Percentiles rank a stretch among this genome's conserved stretches.
phyloP scores from a whole-genome alignment of 306 rosid genomes.

The Alnus rubra region DNA sequence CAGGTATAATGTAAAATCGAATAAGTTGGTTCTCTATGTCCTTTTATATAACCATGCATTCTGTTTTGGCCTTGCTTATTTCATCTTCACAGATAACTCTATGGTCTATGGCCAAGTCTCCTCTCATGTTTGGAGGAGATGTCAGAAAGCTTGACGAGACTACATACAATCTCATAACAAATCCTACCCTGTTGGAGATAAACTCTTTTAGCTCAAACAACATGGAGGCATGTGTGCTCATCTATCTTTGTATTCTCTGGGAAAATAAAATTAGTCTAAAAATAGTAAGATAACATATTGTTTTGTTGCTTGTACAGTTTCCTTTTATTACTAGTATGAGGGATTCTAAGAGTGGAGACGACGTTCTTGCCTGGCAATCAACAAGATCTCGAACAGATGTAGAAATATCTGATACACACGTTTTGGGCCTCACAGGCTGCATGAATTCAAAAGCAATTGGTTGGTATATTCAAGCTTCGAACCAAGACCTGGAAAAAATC shows the following conservation, averaged over 20 bases:
- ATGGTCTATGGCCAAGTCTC: conserved; percentile 95
- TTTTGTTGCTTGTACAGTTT: conserved; percentile 58
- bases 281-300: conserved; percentile 8
- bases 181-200: conserved; percentile 77
- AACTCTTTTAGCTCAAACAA: conserved; percentile 71
- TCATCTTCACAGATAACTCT: conserved; percentile 67
- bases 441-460: conserved; percentile 61
- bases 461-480: conserved; percentile 60
- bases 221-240: conserved; percentile 65
- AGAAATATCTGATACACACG: conserved; percentile 33
- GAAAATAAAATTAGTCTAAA: conserved; percentile 13
- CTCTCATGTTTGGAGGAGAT: conserved; percentile 97
- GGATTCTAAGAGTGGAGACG: conserved; percentile 24
- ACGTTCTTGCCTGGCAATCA: conserved; percentile 26
- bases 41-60: conserved; percentile 12
- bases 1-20: conserved; percentile 53
- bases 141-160: conserved; percentile 59
- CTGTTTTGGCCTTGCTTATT: conserved; percentile 14
- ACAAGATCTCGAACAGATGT: conserved; percentile 35
- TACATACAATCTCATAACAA: conserved; percentile 56
- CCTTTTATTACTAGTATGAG: conserved; percentile 41
- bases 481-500: conserved; percentile 53
- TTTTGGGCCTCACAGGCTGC: conserved; percentile 63
- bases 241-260: conserved; percentile 7
- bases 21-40: conserved; percentile 16